A percentile compares a stretch with the other conserved stretches of the same genome.
Conservation (phyloP, 2,329 filamentous ascomycete species). For the Fusarium tuaranense region DNA sequence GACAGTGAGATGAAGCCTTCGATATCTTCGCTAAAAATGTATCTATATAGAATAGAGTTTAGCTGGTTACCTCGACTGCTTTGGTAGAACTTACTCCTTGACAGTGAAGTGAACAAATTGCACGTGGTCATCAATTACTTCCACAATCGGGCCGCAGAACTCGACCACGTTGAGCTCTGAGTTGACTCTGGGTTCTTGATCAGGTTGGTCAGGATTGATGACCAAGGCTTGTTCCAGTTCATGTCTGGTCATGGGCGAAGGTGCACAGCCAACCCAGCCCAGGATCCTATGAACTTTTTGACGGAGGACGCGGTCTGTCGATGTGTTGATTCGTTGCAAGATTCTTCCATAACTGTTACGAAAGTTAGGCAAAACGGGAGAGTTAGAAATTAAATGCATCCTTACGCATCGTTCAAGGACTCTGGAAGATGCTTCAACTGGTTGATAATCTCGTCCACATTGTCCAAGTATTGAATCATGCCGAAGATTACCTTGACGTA, state of each 20-base stretch:
- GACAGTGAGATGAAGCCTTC: neutral
- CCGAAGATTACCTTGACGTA: neutral
- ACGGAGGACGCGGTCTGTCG: neutral
- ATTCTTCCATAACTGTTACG: neutral
- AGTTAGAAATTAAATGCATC: neutral
- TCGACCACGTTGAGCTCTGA: neutral
- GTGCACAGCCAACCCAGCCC: conserved; percentile 20
- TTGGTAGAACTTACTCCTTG: neutral
- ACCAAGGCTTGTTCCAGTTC: conserved; percentile 18
- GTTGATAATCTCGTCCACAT: neutral
- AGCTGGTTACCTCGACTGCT: no score
- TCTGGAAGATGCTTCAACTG: neutral
- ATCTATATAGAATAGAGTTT: neutral
- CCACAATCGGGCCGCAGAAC: conserved; percentile 19
- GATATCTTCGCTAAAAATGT: neutral
- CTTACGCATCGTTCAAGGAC: neutral
- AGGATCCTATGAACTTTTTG: neutral
- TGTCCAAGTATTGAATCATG: neutral
- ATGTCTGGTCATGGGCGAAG: neutral
- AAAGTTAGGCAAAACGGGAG: rapidly evolving
- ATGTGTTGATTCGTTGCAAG: neutral
- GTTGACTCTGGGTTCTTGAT: neutral
- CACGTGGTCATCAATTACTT: conserved; percentile 8
- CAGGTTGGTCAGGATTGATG: neutral
- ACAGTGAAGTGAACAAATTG: conserved; percentile 32